phyloP scores from a whole-genome alignment of 352 stramenopile species.

The Pythium dissimile region DNA sequence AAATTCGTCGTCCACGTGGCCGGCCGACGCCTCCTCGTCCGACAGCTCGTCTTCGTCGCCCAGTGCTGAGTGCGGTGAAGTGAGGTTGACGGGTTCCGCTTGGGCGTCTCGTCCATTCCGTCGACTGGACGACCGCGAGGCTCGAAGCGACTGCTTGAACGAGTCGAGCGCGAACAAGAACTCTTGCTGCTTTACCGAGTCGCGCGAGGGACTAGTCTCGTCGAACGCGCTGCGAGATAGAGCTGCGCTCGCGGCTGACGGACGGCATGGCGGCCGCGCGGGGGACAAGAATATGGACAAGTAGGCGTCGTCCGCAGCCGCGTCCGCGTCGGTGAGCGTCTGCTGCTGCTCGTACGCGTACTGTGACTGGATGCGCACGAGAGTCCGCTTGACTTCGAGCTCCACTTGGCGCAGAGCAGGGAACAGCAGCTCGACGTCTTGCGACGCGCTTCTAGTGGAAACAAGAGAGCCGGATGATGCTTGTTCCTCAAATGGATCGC shows the following conservation, averaged over 20 bases:
- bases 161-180: conserved; percentile 42
- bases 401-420: conserved; percentile 5
- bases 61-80: too few species aligned
- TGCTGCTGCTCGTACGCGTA: conserved; percentile 7
- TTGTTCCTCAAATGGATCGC: too few species aligned
- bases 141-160: conserved; percentile 44
- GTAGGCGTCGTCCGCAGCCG: conserved; percentile 6
- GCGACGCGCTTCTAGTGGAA: too few species aligned
- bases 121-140: neutral
- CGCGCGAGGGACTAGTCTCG: too few species aligned
- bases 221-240: too few species aligned
- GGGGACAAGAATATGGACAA: conserved; percentile 9
- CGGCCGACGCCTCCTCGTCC: conserved; percentile 1
- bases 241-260: too few species aligned
- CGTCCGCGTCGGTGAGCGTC: conserved; percentile 5
- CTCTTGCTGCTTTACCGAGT: conserved; percentile 30
- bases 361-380: conserved; percentile 14
- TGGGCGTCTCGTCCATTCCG: neutral
- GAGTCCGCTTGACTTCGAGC: conserved; percentile 3
- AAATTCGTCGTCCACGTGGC: conserved; percentile 24
- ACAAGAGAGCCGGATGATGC: too few species aligned
- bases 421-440: neutral
- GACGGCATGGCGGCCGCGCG: neutral
- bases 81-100: too few species aligned
- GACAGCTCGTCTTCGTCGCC: too few species aligned